These are phyloP conservation scores for Penicillium argentinense DNA, from an alignment of 495 filamentous ascomycete genomes.

Conservation along the genomic window DNA sequence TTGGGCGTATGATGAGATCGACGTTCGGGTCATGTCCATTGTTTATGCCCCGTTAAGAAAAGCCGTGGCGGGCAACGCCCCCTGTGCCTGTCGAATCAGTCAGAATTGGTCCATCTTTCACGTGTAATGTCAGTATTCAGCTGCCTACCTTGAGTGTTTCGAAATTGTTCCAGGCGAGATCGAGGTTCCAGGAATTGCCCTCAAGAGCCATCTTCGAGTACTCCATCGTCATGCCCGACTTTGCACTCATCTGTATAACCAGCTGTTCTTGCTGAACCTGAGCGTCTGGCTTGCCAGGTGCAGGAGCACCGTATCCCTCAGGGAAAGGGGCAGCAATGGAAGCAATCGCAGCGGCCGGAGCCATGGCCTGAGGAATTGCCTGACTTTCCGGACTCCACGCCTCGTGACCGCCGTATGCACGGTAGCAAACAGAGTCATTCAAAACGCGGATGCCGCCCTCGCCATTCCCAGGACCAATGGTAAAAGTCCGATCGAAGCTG, in stretches of 20 bases:
- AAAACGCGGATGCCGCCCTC: constrained; percentile 69
- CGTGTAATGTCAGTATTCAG: constrained; percentile 19
- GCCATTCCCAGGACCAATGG: constrained; percentile 72
- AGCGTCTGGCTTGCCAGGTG: constrained; percentile 37
- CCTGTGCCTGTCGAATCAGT: constrained; percentile 32
- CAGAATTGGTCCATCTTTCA: neutral
- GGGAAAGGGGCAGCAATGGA: constrained; percentile 21
- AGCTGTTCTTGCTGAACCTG: constrained; percentile 60
- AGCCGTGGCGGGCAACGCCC: constrained; percentile 39
- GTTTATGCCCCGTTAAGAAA: constrained; percentile 31
- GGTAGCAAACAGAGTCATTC: constrained; percentile 73
- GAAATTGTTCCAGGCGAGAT: constrained; percentile 66
- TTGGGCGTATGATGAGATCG: neutral
- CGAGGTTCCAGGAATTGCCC: constrained; percentile 71
- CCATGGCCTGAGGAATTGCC: constrained; percentile 23
- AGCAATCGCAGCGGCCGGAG: constrained; percentile 10
- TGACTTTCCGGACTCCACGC: constrained; percentile 55
- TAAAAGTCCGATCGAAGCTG: constrained; percentile 83
- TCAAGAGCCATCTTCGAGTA: constrained; percentile 72
- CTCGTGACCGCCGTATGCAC: constrained; percentile 61
- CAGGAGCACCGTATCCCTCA: constrained; percentile 42
- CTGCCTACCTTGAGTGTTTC: constrained; percentile 50
- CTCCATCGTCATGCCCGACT: constrained; percentile 69
- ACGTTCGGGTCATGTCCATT: too few relatives aligned
- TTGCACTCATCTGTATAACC: constrained; percentile 62